Evolutionary conservation across 2,329 filamentous ascomycete species (phyloP).

Genomic region (Elsinoe necatrix): DNA sequence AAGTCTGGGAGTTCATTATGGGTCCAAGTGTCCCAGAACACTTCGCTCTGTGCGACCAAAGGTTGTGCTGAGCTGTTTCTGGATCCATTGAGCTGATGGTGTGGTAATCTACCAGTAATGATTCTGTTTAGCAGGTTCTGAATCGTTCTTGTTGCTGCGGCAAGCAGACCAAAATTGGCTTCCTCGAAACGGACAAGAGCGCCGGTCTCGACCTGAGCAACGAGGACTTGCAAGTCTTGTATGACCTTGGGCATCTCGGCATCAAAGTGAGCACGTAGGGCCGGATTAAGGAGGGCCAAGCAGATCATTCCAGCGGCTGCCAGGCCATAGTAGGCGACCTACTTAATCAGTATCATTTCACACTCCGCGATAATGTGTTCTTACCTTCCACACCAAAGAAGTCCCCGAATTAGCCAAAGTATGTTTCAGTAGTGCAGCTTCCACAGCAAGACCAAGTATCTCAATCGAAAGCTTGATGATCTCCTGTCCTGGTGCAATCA

Average conservation of each 20-base stretch:
- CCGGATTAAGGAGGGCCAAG: conserved; percentile 24
- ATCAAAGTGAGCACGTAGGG: not conserved
- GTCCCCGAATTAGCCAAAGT: conserved; percentile 30
- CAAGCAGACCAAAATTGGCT: conserved; percentile 26
- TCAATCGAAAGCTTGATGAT: conserved; percentile 24
- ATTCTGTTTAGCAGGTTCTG: conserved; percentile 23
- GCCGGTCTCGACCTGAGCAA: conserved; percentile 28
- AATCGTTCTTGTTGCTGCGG: conserved; percentile 26
- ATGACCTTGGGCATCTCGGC: conserved; percentile 22
- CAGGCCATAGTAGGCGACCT: conserved; percentile 31
- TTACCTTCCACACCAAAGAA: conserved; percentile 28
- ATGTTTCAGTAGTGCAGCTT: conserved; percentile 27
- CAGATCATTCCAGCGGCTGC: conserved; percentile 31
- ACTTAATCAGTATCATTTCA: not conserved
- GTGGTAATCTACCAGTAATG: conserved; percentile 14
- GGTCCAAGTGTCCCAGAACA: conserved; percentile 19
- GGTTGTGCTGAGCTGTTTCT: not conserved
- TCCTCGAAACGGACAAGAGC: conserved; percentile 24
- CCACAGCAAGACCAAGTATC: conserved; percentile 27
- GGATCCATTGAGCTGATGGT: conserved; percentile 3
- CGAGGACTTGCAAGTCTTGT: conserved; percentile 27
- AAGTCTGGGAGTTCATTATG: conserved; percentile 21
- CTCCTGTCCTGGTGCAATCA: conserved; percentile 22
- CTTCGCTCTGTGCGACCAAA: conserved; percentile 18
- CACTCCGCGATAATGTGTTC: conserved; percentile 20